A percentile compares a stretch with the other conserved stretches of the same genome.
phyloP scores from a whole-genome alignment of 2,329 filamentous ascomycete genomes.

The Curvularia hawaiiensis region DNA sequence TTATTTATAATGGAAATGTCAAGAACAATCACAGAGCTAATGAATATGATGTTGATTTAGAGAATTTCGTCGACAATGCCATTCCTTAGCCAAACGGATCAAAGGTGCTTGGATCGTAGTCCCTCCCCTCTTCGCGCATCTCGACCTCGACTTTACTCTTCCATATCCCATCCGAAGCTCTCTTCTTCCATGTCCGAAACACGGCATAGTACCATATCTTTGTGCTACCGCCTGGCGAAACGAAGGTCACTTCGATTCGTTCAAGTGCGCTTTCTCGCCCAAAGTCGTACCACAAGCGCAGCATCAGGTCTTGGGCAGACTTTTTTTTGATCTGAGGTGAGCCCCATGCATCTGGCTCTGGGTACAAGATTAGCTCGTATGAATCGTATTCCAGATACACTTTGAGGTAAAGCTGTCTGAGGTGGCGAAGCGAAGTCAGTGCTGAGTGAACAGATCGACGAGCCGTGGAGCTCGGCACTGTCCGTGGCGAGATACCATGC shows the following conservation, averaged over 20 bases:
- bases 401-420: not conserved
- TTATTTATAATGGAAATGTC: not conserved
- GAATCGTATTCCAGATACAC: not conserved
- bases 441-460: not conserved
- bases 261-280: not conserved
- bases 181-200: not conserved
- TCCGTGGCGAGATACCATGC: not conserved
- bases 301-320: not conserved
- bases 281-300: not conserved
- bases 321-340: not conserved
- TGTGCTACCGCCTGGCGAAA: not conserved
- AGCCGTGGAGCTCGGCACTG: not conserved
- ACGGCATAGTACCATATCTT: not conserved
- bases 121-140: not conserved
- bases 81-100: not conserved
- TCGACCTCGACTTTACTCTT: not conserved
- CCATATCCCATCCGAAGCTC: not conserved
- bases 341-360: not conserved
- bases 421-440: not conserved
- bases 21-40: not conserved
- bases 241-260: not conserved
- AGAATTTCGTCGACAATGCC: not conserved
- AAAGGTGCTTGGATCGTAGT: not conserved
- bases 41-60: not conserved
- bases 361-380: not conserved